Evolutionary conservation across 345 rosid species (phyloP).

Genomic region (Balakata baccata): DNA sequence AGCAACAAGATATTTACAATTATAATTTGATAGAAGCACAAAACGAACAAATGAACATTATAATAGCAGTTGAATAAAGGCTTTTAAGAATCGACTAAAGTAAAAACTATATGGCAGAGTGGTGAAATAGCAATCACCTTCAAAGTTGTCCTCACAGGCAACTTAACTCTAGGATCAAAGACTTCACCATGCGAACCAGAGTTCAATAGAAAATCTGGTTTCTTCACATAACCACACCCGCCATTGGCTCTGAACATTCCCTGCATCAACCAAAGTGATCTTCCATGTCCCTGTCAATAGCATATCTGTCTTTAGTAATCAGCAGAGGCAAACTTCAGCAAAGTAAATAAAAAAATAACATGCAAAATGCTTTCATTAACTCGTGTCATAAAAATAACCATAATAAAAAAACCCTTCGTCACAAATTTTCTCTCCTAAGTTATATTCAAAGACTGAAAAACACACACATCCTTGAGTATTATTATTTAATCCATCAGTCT

Average conservation of each 20-base stretch:
- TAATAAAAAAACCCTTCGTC: neutral
- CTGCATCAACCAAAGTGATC: constrained; percentile 88
- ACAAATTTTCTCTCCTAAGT: neutral
- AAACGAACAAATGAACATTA: neutral
- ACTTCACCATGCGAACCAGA: constrained; percentile 37
- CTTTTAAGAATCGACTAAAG: neutral
- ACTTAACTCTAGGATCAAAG: constrained; percentile 56
- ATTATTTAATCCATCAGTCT: neutral
- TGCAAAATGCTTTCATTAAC: no score
- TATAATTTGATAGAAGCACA: neutral
- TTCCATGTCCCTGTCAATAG: constrained; percentile 62
- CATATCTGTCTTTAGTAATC: constrained; percentile 10
- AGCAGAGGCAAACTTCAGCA: neutral
- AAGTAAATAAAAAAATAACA: neutral
- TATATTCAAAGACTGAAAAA: neutral
- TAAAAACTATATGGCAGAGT: neutral
- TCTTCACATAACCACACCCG: constrained; percentile 86
- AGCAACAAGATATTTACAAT: neutral
- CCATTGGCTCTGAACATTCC: constrained; percentile 94
- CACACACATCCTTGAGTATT: neutral
- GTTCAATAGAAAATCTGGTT: constrained; percentile 61
- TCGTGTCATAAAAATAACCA: neutral
- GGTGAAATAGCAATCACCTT: constrained; percentile 42
- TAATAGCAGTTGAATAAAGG: neutral
- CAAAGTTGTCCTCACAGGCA: constrained; percentile 55